These are phyloP conservation scores for Dioscorea zingiberensis DNA, from an alignment of 106 monocot species.

Conservation along the genomic window DNA sequence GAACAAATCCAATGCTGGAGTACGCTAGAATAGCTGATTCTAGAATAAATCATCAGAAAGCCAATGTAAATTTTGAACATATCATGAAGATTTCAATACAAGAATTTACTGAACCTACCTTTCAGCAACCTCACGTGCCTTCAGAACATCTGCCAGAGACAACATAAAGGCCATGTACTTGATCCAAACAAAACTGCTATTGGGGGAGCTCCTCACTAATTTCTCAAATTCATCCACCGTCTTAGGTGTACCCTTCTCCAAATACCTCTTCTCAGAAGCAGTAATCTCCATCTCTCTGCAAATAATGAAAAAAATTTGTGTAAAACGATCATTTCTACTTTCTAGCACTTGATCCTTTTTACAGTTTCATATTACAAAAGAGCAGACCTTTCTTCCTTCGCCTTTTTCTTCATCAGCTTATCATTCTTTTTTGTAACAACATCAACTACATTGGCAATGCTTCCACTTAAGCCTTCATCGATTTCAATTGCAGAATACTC, in stretches of 20 bases:
- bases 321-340: background rate
- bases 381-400: slow-evolving; percentile 67
- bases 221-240: slow-evolving; percentile 93
- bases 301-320: background rate
- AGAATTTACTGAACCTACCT: slow-evolving; percentile 30
- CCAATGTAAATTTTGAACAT: too few species aligned
- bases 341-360: too few species aligned
- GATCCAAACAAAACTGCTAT: slow-evolving; percentile 86
- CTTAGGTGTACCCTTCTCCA: slow-evolving; percentile 51
- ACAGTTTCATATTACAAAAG: background rate
- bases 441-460: slow-evolving; percentile 7
- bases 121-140: slow-evolving; percentile 86
- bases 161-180: slow-evolving; percentile 88
- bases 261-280: slow-evolving; percentile 61
- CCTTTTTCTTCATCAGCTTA: slow-evolving; percentile 55
- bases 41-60: too few species aligned
- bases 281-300: slow-evolving; percentile 72
- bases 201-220: slow-evolving; percentile 78
- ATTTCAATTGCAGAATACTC: slow-evolving; percentile 35
- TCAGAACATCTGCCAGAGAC: slow-evolving; percentile 57
- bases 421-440: slow-evolving; percentile 27
- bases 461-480: slow-evolving; percentile 12
- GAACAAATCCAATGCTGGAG: too few species aligned
- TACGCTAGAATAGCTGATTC: too few species aligned
- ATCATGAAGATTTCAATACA: too few species aligned